Percentiles rank a stretch among this genome's conserved stretches.
Conservation (phyloP, 2,329 filamentous ascomycete species). For the Albifimbria verrucaria region DNA sequence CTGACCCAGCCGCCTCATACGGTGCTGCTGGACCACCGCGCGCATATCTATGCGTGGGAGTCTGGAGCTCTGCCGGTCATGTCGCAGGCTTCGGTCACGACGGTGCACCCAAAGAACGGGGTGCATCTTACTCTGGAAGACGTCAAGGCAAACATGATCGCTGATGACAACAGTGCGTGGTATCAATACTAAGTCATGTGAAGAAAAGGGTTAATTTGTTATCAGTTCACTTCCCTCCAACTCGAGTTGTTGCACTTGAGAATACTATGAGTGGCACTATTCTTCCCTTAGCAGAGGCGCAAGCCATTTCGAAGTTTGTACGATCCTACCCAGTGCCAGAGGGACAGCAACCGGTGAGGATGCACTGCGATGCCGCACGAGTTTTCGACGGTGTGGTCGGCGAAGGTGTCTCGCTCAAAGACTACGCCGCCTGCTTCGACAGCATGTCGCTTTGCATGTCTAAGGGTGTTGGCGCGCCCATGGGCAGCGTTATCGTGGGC, state of each 20-base stretch:
- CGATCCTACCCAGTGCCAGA: slow-evolving; percentile 32
- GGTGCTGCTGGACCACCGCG: slow-evolving; percentile 55
- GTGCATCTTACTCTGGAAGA: slow-evolving; percentile 72
- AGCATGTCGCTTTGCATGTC: slow-evolving; percentile 72
- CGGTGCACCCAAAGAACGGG: slow-evolving; percentile 65
- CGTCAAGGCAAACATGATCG: slow-evolving; percentile 42
- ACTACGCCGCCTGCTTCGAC: slow-evolving; percentile 65
- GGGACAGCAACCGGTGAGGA: slow-evolving; percentile 49
- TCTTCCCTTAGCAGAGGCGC: slow-evolving; percentile 67
- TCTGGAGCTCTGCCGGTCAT: slow-evolving; percentile 62
- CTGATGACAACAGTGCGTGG: slow-evolving; percentile 22
- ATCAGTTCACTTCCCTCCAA: slow-evolving; percentile 77
- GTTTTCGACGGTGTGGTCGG: slow-evolving; percentile 72
- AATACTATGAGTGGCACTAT: slow-evolving; percentile 77
- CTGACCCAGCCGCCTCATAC: slow-evolving; percentile 23
- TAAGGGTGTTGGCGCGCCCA: slow-evolving; percentile 74
- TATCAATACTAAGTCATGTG: no score
- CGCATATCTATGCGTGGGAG: slow-evolving; percentile 69
- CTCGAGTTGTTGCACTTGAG: slow-evolving; percentile 72
- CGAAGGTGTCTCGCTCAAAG: slow-evolving; percentile 60
- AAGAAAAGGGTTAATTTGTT: no score
- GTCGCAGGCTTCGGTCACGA: slow-evolving; percentile 64
- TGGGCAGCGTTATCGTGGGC: slow-evolving; percentile 69
- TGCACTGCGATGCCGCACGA: slow-evolving; percentile 74
- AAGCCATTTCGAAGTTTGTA: slow-evolving; percentile 65